Evolutionary conservation across 305 asterid genomes (phyloP).

Genomic region (Solanum aculeatissimum): DNA sequence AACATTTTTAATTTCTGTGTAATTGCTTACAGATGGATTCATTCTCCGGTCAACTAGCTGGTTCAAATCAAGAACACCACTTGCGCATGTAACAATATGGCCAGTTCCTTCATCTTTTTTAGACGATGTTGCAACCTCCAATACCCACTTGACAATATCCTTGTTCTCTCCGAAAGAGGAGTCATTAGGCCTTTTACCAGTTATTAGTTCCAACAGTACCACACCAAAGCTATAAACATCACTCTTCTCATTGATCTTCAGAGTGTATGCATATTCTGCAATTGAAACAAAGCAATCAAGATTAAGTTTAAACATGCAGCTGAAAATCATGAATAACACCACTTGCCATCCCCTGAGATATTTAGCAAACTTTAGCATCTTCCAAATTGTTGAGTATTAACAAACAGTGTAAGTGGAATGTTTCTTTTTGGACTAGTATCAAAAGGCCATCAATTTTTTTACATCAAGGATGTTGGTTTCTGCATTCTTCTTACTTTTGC

Average conservation of each 20-base stretch:
- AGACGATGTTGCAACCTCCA: constrained; percentile 24
- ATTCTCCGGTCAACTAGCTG: constrained; percentile 44
- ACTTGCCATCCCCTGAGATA: background rate
- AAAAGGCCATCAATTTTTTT: background rate
- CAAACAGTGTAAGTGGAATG: background rate
- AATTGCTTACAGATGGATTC: constrained; percentile 20
- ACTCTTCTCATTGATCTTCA: constrained; percentile 70
- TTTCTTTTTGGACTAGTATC: background rate
- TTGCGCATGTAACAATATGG: background rate
- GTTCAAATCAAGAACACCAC: constrained; percentile 18
- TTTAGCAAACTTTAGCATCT: background rate
- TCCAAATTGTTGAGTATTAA: background rate
- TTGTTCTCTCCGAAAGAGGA: constrained; percentile 46
- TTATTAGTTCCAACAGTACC: constrained; percentile 56
- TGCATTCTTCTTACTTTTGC: background rate
- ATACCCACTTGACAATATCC: constrained; percentile 68
- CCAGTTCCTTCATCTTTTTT: constrained; percentile 9
- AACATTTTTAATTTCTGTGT: constrained; percentile 41
- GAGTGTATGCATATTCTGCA: constrained; percentile 72
- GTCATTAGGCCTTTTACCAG: constrained; percentile 61
- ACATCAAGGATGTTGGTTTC: background rate
- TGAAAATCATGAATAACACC: background rate
- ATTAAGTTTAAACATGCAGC: background rate
- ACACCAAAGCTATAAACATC: constrained; percentile 88
- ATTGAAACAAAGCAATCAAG: background rate